These are phyloP conservation scores for Vanrija humicola DNA, from an alignment of 1,284 basidiomycete species.

Conservation along the genomic window DNA sequence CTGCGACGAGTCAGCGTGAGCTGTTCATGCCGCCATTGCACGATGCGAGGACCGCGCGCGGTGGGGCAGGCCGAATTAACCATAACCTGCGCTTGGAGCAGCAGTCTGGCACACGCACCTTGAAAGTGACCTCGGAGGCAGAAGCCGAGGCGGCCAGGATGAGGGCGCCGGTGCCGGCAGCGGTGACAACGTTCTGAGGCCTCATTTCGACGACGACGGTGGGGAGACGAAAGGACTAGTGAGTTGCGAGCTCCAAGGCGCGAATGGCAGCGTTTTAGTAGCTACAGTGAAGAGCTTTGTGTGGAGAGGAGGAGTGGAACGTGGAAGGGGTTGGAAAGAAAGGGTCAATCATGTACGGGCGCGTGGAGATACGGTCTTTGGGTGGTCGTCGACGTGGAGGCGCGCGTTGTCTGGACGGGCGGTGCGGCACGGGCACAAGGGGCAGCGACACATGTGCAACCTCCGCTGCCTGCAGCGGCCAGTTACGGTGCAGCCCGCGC, in stretches of 20 bases:
- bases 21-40: background rate
- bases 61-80: background rate
- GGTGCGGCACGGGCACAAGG: no score
- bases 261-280: background rate
- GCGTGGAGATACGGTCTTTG: background rate
- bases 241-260: conserved; percentile 2
- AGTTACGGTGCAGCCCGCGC: no score
- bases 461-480: no score
- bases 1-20: conserved; percentile 49
- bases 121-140: conserved; percentile 38
- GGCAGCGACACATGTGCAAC: background rate
- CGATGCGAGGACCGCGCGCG: background rate
- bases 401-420: background rate
- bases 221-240: background rate
- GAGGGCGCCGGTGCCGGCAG: conserved; percentile 41
- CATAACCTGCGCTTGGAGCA: no score
- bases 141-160: conserved; percentile 34
- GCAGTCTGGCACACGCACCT: conserved; percentile 24
- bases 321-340: background rate
- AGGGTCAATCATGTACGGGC: background rate
- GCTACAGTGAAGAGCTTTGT: background rate
- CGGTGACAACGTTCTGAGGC: conserved; percentile 41
- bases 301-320: background rate
- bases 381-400: conserved; percentile 17
- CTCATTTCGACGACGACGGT: conserved; percentile 25